Base-by-base conservation (phyloP, 1,284 basidiomycete species). In the Naganishia liquefaciens region DNA sequence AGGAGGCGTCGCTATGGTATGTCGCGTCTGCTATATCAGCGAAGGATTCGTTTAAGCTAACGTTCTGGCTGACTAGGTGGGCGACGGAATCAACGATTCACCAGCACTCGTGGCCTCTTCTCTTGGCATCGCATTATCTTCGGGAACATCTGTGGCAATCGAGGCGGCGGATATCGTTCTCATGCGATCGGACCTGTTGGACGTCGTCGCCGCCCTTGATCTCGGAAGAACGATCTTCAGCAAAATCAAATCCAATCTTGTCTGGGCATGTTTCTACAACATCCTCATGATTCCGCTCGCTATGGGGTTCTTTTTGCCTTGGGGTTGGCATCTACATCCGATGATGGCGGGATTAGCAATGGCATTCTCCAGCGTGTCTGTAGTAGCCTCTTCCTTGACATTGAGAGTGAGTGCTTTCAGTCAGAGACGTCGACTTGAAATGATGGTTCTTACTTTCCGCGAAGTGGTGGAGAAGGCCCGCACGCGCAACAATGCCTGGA, bases 51-150 rank as follows among this genome's bases (percentile, higher is more conserved):
- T 10, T 39, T 53, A 15, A 47, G 39, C 43, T 68, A 7, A 28
- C n/a, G 25, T 25, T 28, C 17, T 63, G 47, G 33, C 23, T 74
- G 19, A 21, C 13, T 39, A 93, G 92, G 92, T 99, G 54, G 96
- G 96, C 23, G 96, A 99, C 77, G 96, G 96, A 21, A 96, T 99
- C 81, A 99, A 99, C 77, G 96, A 99, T 76, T 95, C 93, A 0
- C 95, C 94, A 0, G 96, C 95, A 1, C 87, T 99, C 1, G 94
- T 95, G 19, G 91, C 90, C 2, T 91, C 95, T 0, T 91, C 92
- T 2, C 89, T 99, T 37, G 96, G 96, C 27, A 95, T 99, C 68
- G 96, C 96, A 0, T 85, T 99, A 0, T 92, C 91, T 21, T 91
- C 91, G 0, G 96, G 96, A 25, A 94, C 96, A 6, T 94, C 93